Percentiles rank a stretch among this genome's conserved stretches.
These are phyloP conservation scores for Solanum dulcamara DNA, from an alignment of 257 asterid genomes.

Conservation along the genomic window DNA sequence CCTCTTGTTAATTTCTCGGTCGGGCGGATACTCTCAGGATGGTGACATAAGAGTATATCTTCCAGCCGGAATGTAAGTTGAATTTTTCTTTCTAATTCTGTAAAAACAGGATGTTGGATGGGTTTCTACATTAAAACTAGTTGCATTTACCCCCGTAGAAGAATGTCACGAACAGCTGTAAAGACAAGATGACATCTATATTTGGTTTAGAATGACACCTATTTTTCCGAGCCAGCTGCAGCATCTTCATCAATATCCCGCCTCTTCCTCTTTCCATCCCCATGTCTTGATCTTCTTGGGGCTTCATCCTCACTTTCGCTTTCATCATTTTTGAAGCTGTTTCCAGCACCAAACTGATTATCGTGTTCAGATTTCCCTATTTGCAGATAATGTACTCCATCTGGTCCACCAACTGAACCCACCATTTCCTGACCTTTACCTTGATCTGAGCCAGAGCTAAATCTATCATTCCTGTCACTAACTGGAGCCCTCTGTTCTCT, in stretches of 20 bases:
- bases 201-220: background rate
- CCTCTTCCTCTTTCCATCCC: conserved; percentile 77
- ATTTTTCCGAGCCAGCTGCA: conserved; percentile 19
- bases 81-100: background rate
- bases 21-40: background rate
- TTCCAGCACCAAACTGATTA: conserved; percentile 23
- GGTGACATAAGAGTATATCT: background rate
- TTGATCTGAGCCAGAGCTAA: conserved; percentile 32
- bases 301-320: conserved; percentile 90
- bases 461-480: conserved; percentile 29
- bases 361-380: conserved; percentile 34
- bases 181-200: background rate
- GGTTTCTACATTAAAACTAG: background rate
- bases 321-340: conserved; percentile 37
- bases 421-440: conserved; percentile 46
- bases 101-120: background rate
- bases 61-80: background rate
- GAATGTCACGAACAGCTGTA: conserved; percentile 26
- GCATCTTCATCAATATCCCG: conserved; percentile 37
- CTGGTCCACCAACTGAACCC: conserved; percentile 21
- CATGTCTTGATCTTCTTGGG: conserved; percentile 82
- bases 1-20: background rate
- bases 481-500: conserved; percentile 36
- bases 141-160: conserved; percentile 21
- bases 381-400: conserved; percentile 27